These are phyloP conservation scores for Guyanaporus albipodus DNA, from an alignment of 768 basidiomycete genomes.

Conservation along the genomic window DNA sequence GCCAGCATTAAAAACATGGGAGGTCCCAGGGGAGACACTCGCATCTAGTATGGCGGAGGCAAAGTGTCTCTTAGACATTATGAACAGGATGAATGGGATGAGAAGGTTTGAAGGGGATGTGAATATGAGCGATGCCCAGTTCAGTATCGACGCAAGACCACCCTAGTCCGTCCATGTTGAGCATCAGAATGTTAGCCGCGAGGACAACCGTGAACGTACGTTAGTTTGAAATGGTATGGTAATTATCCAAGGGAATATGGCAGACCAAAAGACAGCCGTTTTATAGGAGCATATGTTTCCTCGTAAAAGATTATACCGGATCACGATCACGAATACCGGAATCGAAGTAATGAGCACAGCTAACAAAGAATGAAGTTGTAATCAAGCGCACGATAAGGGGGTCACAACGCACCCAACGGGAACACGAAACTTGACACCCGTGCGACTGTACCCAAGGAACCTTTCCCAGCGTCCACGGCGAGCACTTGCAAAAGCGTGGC, in stretches of 20 bases:
- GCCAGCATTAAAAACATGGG: background rate
- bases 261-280: conserved; percentile 23
- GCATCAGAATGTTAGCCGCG: background rate
- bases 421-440: conserved; percentile 19
- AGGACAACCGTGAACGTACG: conserved; percentile 3
- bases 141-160: conserved; percentile 16
- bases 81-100: conserved; percentile 20
- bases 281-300: conserved; percentile 24
- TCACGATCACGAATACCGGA: conserved; percentile 22
- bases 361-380: background rate
- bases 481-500: conserved; percentile 19
- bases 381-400: background rate
- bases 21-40: conserved; percentile 3
- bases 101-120: conserved; percentile 23
- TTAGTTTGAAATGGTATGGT: conserved; percentile 26
- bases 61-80: conserved; percentile 16
- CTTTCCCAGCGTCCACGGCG: conserved; percentile 1
- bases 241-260: conserved; percentile 21
- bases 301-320: conserved; percentile 24
- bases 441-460: conserved; percentile 3
- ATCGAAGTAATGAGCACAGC: conserved; percentile 26
- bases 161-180: conserved; percentile 1
- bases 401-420: conserved; percentile 14
- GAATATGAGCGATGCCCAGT: conserved; percentile 25
- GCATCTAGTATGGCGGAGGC: conserved; percentile 20